phyloP scores from a whole-genome alignment of 2,329 filamentous ascomycete genomes.

The Leptographium radiaticola region DNA sequence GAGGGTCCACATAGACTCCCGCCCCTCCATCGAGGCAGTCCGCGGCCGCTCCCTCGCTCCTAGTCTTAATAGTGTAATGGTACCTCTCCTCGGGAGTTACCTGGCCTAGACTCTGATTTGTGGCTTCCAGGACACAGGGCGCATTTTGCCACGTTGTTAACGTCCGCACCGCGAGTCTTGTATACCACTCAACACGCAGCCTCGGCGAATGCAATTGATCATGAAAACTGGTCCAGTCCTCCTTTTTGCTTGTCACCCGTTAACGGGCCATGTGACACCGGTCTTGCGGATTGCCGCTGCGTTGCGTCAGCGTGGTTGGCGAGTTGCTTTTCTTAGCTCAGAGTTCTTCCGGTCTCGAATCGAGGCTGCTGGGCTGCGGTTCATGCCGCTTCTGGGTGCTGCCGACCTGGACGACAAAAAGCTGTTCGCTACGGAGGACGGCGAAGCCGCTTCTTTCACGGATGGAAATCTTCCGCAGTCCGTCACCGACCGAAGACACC shows the following conservation, averaged over 20 bases:
- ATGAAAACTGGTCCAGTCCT: slow-evolving; percentile 9
- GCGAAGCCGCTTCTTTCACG: slow-evolving; percentile 11
- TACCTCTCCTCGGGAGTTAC: no score
- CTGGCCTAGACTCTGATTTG: no score
- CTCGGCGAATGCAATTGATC: neutral
- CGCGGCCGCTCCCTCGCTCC: no score
- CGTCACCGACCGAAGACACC: slow-evolving; percentile 19
- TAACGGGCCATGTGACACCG: slow-evolving; percentile 25
- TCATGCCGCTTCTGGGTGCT: slow-evolving; percentile 18
- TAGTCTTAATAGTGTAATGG: no score
- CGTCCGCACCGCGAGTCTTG: no score
- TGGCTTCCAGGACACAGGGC: no score
- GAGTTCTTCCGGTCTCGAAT: slow-evolving; percentile 22
- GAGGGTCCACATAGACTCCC: no score
- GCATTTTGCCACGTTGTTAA: no score
- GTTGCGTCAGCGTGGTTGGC: slow-evolving; percentile 18
- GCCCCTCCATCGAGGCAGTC: no score
- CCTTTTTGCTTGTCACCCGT: slow-evolving; percentile 21
- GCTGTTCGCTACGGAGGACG: slow-evolving; percentile 6
- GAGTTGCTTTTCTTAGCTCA: slow-evolving; percentile 22
- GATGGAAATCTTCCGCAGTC: slow-evolving; percentile 15
- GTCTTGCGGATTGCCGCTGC: slow-evolving; percentile 20
- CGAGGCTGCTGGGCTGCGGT: slow-evolving; percentile 18
- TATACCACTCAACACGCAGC: no score
- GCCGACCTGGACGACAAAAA: slow-evolving; percentile 22